Conservation (phyloP, 164 flowering plant genomes). For the Magnolia officinalis region DNA sequence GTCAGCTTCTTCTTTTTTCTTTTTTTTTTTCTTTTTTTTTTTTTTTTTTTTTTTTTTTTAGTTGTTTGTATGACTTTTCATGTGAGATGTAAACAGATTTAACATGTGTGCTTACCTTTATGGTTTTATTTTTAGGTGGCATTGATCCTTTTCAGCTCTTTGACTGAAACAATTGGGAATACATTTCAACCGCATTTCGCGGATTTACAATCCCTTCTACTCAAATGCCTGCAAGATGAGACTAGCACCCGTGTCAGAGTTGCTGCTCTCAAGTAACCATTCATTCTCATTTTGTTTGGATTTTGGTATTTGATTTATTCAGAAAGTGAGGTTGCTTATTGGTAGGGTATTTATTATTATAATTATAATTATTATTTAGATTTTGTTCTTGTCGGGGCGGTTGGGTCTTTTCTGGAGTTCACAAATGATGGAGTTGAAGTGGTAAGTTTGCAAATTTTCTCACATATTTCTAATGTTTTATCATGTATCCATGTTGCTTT, state of each 20-base stretch:
- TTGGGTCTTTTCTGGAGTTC: slow-evolving; percentile 92
- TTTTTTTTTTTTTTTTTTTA: background rate
- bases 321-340: background rate
- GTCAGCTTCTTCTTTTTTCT: background rate
- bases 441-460: slow-evolving; percentile 46
- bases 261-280: slow-evolving; percentile 88
- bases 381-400: slow-evolving; percentile 58
- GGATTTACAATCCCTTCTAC: slow-evolving; percentile 72
- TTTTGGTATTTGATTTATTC: background rate
- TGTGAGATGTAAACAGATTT: background rate
- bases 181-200: slow-evolving; percentile 73
- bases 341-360: background rate
- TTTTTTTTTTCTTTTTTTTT: background rate
- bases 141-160: slow-evolving; percentile 89
- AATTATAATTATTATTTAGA: background rate
- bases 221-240: slow-evolving; percentile 90
- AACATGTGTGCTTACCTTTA: slow-evolving; percentile 7
- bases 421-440: slow-evolving; percentile 77
- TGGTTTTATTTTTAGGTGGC: slow-evolving; percentile 54
- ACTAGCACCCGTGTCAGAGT: slow-evolving; percentile 86
- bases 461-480: background rate
- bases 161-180: slow-evolving; percentile 88
- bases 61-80: background rate
- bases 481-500: background rate
- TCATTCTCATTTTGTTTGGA: background rate